These are phyloP conservation scores for Trichoderma breve DNA, from an alignment of 2,329 filamentous ascomycete species.

Conservation along the genomic window DNA sequence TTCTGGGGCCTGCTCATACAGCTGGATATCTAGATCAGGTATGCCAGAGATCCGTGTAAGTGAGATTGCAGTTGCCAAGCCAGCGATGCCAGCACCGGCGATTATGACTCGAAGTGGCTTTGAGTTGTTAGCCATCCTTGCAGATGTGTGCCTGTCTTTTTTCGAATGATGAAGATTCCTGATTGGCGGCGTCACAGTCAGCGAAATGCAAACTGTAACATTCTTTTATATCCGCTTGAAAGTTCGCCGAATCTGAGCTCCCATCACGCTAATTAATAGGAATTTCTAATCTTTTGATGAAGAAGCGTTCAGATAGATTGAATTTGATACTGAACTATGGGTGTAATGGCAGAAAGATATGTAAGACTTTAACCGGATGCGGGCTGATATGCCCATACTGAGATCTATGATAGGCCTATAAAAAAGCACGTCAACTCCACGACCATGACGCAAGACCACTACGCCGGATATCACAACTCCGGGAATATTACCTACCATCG, in stretches of 20 bases:
- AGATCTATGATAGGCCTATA: conserved; percentile 11
- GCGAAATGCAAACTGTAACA: neutral
- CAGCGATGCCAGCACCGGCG: conserved; percentile 30
- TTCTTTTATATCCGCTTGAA: neutral
- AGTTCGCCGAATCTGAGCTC: neutral
- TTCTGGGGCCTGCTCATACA: conserved; percentile 49
- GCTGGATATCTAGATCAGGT: conserved; percentile 37
- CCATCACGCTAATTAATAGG: neutral
- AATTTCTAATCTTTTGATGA: neutral
- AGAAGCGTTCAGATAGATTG: neutral
- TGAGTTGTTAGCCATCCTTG: neutral
- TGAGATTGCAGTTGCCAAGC: conserved; percentile 46
- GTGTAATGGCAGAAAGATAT: neutral
- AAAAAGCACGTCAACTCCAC: conserved; percentile 21
- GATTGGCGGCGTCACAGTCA: neutral
- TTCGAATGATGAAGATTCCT: neutral
- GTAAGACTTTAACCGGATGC: neutral
- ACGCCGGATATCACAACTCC: neutral
- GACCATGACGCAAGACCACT: conserved; percentile 18
- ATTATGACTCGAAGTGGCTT: conserved; percentile 20
- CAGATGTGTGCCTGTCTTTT: neutral
- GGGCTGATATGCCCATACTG: neutral
- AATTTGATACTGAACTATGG: neutral
- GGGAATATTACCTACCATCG: neutral
- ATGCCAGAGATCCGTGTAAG: conserved; percentile 40